phyloP scores from a whole-genome alignment of 164 flowering plant genomes.

The Vitis cinerea region DNA sequence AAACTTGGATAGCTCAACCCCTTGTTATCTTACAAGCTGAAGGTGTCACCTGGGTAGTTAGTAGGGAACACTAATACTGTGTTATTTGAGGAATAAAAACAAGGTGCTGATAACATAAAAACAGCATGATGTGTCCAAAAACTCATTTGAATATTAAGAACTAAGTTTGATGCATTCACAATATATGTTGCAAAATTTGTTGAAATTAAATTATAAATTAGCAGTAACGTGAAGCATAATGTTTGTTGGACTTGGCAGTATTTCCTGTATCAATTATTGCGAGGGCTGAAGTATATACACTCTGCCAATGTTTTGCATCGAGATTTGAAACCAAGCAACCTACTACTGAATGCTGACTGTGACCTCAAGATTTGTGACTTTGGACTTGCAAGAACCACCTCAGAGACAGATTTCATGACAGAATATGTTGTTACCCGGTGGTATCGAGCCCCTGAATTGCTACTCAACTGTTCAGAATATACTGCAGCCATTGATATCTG shows the following conservation, averaged over 20 bases:
- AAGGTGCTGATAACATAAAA: not conserved
- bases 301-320: conserved; percentile 93
- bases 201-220: not conserved
- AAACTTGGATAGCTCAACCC: too few species aligned
- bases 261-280: conserved; percentile 74
- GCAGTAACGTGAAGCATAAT: not conserved
- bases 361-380: conserved; percentile 94
- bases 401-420: conserved; percentile 89
- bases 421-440: conserved; percentile 93
- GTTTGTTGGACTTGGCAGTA: conserved; percentile 44
- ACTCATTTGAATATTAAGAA: not conserved
- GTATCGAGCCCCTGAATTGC: conserved; percentile 90
- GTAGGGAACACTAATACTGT: not conserved
- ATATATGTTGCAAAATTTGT: not conserved
- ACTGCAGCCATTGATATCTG: conserved; percentile 88
- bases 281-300: conserved; percentile 87
- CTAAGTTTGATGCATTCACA: not conserved
- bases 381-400: conserved; percentile 86
- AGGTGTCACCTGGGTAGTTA: not conserved
- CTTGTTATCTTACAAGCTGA: too few species aligned
- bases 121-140: not conserved
- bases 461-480: conserved; percentile 84
- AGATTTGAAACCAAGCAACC: conserved; percentile 87
- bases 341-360: conserved; percentile 84
- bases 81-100: too few species aligned